A percentile compares a stretch with the other conserved stretches of the same genome.
Conservation (phyloP, 768 basidiomycete genomes). For the Butyriboletus loyo region DNA sequence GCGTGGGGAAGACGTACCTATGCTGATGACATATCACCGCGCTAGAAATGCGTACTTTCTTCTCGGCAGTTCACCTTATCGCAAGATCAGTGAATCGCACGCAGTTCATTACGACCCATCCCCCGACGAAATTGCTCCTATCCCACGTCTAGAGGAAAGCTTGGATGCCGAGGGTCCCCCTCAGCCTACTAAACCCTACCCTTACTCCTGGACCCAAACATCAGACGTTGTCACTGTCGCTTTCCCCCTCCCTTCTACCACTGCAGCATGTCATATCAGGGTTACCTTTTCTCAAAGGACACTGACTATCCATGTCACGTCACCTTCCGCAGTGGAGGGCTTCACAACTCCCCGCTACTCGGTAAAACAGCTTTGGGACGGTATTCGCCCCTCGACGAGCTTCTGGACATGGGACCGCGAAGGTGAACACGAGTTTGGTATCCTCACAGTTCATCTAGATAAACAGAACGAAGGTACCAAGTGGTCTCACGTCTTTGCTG, state of each 20-base stretch:
- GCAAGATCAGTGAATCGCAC: conserved; percentile 33
- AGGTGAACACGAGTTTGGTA: conserved; percentile 61
- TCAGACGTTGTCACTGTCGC: conserved; percentile 79
- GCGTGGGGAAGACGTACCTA: conserved; percentile 67
- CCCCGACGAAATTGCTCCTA: conserved; percentile 63
- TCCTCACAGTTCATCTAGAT: conserved; percentile 82
- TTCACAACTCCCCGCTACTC: conserved; percentile 56
- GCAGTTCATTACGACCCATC: conserved; percentile 51
- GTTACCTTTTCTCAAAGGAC: conserved; percentile 63
- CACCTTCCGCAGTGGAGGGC: conserved; percentile 26
- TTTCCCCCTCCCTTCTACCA: conserved; percentile 76
- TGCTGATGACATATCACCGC: conserved; percentile 49
- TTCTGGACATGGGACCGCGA: conserved; percentile 93
- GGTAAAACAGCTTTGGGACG: conserved; percentile 71
- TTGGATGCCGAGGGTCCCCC: conserved; percentile 38
- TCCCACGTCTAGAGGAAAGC: conserved; percentile 60
- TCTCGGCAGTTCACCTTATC: conserved; percentile 57
- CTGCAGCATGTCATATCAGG: conserved; percentile 59
- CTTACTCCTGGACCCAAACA: conserved; percentile 94
- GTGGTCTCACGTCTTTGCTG: conserved; percentile 85
- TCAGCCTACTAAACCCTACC: conserved; percentile 53
- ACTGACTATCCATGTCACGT: conserved; percentile 60
- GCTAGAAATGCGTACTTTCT: conserved; percentile 49
- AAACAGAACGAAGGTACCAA: conserved; percentile 79
- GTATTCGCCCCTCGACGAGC: conserved; percentile 71